A percentile compares a stretch with the other conserved stretches of the same genome.
Evolutionary conservation across 257 asterid species (phyloP).

Genomic region (Solanum sparsipilum): DNA sequence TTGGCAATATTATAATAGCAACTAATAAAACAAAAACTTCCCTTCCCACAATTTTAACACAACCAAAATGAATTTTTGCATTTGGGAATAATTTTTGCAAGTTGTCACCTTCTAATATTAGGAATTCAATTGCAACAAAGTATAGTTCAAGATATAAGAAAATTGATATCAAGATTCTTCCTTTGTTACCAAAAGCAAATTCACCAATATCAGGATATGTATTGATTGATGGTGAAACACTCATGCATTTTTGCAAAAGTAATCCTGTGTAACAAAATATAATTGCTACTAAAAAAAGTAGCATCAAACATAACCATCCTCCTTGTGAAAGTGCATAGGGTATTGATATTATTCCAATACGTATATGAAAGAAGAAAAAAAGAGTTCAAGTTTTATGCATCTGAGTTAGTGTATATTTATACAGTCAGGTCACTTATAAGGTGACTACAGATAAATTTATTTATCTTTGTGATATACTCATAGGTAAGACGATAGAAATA

Average conservation of each 20-base stretch:
- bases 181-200: constrained; percentile 36
- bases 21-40: constrained; percentile 20
- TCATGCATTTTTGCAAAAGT: constrained; percentile 37
- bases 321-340: too few species aligned
- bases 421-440: too few species aligned
- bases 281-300: constrained; percentile 1
- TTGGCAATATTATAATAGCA: constrained; percentile 24
- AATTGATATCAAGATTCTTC: constrained; percentile 17
- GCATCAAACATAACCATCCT: too few species aligned
- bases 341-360: too few species aligned
- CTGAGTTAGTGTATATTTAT: too few species aligned
- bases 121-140: constrained; percentile 38
- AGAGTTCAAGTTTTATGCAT: too few species aligned
- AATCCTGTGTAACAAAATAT: constrained; percentile 35
- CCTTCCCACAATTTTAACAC: constrained; percentile 18
- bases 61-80: constrained; percentile 10
- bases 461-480: too few species aligned
- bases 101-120: constrained; percentile 48
- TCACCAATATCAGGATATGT: constrained; percentile 45
- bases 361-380: too few species aligned
- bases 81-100: constrained; percentile 40
- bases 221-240: constrained; percentile 14
- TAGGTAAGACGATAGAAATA: too few species aligned
- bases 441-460: too few species aligned
- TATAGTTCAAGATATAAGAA: constrained; percentile 40